Evolutionary conservation across 129 eudicot genomes (phyloP), one percentile per base, ranked within the genome.

Genomic region (Dittrichia graveolens): DNA sequence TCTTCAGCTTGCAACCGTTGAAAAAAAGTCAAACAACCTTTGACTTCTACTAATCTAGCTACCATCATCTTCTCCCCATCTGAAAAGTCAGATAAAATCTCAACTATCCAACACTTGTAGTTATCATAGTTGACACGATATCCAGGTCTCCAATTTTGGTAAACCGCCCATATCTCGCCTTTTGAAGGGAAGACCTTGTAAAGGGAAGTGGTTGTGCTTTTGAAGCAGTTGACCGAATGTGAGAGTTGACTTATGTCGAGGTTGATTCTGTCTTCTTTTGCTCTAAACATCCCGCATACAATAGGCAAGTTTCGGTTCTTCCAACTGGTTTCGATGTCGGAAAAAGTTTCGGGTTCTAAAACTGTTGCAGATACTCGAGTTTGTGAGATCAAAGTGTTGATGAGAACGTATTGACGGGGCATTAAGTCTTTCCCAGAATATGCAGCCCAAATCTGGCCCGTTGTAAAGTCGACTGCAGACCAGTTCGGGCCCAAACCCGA

Each of bases 141-240:
- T 63, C 68, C 71, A 18, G 63, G 60, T 49, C 69, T 85, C 88
- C 88, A 85, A 37, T 85, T 83, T 59, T 74, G 75, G 15, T 78
- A 85, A 75, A 88, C 81, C 40, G 95, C 95, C 95, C 95, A 88
- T 12, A 88, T 45, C 80, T 88, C 88, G 15, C 88, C 95, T 35
- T 82, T 85, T 52, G 18, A 63, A 0, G 95, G 95, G 66, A 80
- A 88, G 19, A 88, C 83, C 55, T 69, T 80, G 90, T 79, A 88
- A 3, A 80, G 19, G 38, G 77, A 66, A 49, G 73, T 14, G 5
- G 37, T 72, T 35, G 66, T 72, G 60, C 82, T 81, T 68, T 74
- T 78, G 61, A 71, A 77, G 34, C 84, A 80, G 67, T 72, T 82
- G 12, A 85, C 86, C 63, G 47, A 49, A 72, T 88, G 95, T 5